These are phyloP conservation scores for Diospyros lotus DNA, from an alignment of 148 eudicot species.

Conservation along the genomic window DNA sequence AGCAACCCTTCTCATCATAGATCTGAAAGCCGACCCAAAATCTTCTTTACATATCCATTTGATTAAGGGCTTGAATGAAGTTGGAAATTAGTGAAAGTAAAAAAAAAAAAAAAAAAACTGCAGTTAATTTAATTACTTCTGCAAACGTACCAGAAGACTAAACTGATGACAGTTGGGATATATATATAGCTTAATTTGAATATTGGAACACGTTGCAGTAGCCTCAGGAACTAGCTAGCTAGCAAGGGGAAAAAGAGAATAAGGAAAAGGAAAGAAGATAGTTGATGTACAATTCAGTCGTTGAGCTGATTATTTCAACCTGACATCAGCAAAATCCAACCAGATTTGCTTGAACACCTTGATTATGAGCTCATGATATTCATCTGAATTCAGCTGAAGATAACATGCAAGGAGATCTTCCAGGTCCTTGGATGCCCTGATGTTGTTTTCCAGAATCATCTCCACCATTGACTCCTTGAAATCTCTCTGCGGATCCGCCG, in stretches of 20 bases:
- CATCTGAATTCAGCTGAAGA: conserved; percentile 67
- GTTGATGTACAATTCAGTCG: background rate
- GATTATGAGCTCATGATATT: conserved; percentile 78
- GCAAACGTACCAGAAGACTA: no score
- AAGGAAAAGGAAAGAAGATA: background rate
- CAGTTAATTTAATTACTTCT: no score
- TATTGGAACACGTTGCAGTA: no score
- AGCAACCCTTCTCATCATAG: no score
- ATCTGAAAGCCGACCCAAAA: no score
- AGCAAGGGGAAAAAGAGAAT: background rate
- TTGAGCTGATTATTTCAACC: conserved; percentile 11
- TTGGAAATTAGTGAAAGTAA: no score
- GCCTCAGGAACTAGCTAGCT: no score
- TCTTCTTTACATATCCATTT: no score
- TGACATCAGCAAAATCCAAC: conserved; percentile 49
- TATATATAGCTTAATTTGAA: no score
- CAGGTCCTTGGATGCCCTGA: conserved; percentile 59
- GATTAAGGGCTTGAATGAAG: no score
- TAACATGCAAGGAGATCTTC: conserved; percentile 87
- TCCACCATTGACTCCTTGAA: conserved; percentile 91
- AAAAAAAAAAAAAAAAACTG: no score
- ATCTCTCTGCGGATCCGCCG: conserved; percentile 63
- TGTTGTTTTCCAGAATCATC: conserved; percentile 74
- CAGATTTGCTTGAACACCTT: conserved; percentile 87
- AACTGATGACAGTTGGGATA: no score